Base-by-base conservation (phyloP, 2,329 filamentous ascomycete genomes). In the Hypoxylon sp. region DNA sequence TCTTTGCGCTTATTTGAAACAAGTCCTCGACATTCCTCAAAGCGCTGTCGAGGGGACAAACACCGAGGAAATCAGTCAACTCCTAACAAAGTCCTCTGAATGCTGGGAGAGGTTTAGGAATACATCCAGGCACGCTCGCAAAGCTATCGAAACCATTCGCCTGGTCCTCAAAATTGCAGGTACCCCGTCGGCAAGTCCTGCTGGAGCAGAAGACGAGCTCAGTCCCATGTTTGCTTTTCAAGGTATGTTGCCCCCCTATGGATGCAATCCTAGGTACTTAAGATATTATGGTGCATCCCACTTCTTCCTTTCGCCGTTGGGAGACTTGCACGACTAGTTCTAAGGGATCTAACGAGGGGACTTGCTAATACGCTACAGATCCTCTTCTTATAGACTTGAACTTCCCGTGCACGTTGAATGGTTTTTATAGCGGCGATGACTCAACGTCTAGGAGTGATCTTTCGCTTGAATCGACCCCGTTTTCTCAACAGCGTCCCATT, bases 1-100 rank as follows among this genome's bases (percentile, higher is more conserved):
- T 8, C 73, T 86, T 2, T 85, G 84, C 66, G 77, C 84, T 6
- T 83, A 84, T 61, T 66, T 86, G 1, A 77, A 81, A 50, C 68
- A 74, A 50, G 35, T 61, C 22, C n/a, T 35, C 22, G 25, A 35
- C 8, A 46, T 20, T 8, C 61, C 66, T 30, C 8, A 44, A 33
- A 64, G 60, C 13, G 25, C 33, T 1, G 67, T 69, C 14, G 59
- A 64, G 25, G 70, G 60, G 14, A 35, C 20, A 33, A 58, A 48
- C 13, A 22, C 35, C 7, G 59, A 68, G 20, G 63, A 64, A 7
- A 68, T 74, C 20, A 61, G 27, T 8, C 31, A 55, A 13, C 50
- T 66, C 10, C 61, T 76, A 25, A 25, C 20, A 14, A 66, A 31
- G 46, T 71, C 74, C 13, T 61, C 49, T n/a, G 63, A 61, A 2